phyloP scores from a whole-genome alignment of 2,329 filamentous ascomycete genomes.

The Fusarium poae region DNA sequence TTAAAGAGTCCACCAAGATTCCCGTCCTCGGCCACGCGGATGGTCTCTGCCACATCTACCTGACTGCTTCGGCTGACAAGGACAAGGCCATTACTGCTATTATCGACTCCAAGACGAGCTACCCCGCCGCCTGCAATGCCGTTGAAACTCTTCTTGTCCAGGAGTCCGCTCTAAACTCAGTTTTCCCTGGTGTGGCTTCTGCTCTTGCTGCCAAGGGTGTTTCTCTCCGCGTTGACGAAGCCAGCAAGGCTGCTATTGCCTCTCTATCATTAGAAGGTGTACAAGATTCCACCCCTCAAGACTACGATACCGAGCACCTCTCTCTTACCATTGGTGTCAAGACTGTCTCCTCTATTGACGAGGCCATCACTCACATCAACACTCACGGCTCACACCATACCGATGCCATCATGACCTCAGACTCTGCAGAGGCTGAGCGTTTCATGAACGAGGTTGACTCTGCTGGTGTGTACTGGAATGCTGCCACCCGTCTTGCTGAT shows the following conservation, averaged over 20 bases:
- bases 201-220: conserved; percentile 84
- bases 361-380: conserved; percentile 91
- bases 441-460: conserved; percentile 92
- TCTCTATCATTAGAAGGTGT: conserved; percentile 63
- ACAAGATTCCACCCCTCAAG: conserved; percentile 74
- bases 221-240: conserved; percentile 81
- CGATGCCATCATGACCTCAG: conserved; percentile 85
- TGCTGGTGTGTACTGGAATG: conserved; percentile 96
- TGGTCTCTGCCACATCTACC: conserved; percentile 88
- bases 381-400: conserved; percentile 93
- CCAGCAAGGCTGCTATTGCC: conserved; percentile 74
- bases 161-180: conserved; percentile 72
- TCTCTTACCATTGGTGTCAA: conserved; percentile 87
- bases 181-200: conserved; percentile 79
- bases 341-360: conserved; percentile 75
- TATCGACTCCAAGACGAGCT: conserved; percentile 92
- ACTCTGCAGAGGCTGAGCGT: conserved; percentile 74
- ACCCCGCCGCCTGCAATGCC: conserved; percentile 95
- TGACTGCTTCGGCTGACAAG: conserved; percentile 81
- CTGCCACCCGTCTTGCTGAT: conserved; percentile 92
- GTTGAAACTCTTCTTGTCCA: conserved; percentile 93
- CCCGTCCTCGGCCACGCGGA: conserved; percentile 97
- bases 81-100: conserved; percentile 80
- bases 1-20: conserved; percentile 92
- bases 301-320: conserved; percentile 92